Evolutionary conservation across 2,329 filamentous ascomycete species (phyloP).

Genomic region (Hirsutella rhossiliensis): DNA sequence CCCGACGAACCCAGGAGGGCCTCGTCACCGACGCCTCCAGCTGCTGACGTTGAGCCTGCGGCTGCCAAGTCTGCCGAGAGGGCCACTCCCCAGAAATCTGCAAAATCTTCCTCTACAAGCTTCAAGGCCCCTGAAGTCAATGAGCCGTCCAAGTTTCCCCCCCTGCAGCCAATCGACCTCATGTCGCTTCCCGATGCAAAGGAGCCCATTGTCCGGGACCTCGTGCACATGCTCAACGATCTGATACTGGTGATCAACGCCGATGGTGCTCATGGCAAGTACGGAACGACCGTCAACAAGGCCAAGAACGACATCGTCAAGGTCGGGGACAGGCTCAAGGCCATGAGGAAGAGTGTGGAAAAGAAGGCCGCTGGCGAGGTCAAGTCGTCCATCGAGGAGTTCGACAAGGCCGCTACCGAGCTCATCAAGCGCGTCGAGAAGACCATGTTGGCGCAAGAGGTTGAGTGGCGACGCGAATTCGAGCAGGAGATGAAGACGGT

Average conservation of each 20-base stretch:
- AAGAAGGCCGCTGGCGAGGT: constrained; percentile 66
- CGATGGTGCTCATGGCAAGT: constrained; percentile 66
- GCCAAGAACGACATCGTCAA: constrained; percentile 73
- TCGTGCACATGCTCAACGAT: constrained; percentile 92
- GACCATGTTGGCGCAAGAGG: constrained; percentile 70
- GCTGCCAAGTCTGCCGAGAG: constrained; percentile 20
- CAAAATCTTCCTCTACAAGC: constrained; percentile 16
- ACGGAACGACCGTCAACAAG: constrained; percentile 66
- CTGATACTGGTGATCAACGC: constrained; percentile 89
- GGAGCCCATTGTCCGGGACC: constrained; percentile 82
- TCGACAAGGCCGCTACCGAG: constrained; percentile 77
- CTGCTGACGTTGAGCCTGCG: constrained; percentile 9
- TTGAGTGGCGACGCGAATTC: constrained; percentile 77
- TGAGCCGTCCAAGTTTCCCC: constrained; percentile 51
- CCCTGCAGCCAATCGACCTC: constrained; percentile 63
- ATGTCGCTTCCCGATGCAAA: constrained; percentile 62
- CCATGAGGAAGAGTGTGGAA: constrained; percentile 57
- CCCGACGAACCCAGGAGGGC: constrained; percentile 15
- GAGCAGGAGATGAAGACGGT: constrained; percentile 74
- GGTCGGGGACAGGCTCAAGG: constrained; percentile 66
- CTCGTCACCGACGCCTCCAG: constrained; percentile 16
- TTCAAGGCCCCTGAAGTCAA: constrained; percentile 51
- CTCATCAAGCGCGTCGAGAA: constrained; percentile 80
- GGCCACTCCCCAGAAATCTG: constrained; percentile 12
- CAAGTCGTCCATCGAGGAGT: constrained; percentile 57